Percentiles rank a stretch among this genome's conserved stretches.
These are phyloP conservation scores for Purshia tridentata DNA, from an alignment of 306 rosid genomes.

Conservation along the genomic window DNA sequence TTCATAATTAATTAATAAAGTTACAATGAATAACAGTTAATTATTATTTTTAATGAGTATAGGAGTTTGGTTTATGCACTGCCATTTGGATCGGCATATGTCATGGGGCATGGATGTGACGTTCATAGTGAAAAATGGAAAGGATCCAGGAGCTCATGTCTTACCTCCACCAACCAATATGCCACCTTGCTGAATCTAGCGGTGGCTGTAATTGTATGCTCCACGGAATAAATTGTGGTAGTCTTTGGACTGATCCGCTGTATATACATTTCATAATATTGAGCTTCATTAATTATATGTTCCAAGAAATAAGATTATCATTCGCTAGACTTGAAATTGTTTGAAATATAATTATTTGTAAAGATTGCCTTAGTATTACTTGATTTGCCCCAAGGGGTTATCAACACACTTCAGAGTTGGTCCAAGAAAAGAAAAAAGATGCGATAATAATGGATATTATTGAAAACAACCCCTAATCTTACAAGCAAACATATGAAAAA, in stretches of 20 bases:
- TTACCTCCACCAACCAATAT: slow-evolving; percentile 33
- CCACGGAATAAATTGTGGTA: too few species aligned
- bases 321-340: background rate
- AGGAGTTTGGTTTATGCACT: slow-evolving; percentile 40
- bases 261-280: too few species aligned
- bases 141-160: background rate
- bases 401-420: background rate
- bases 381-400: background rate
- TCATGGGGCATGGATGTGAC: slow-evolving; percentile 34
- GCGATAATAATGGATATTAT: too few species aligned
- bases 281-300: background rate
- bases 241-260: too few species aligned
- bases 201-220: background rate
- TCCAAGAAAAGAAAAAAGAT: background rate
- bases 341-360: background rate
- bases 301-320: background rate
- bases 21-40: background rate
- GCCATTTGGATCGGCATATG: slow-evolving; percentile 30
- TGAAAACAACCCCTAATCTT: too few species aligned
- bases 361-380: background rate
- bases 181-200: slow-evolving; percentile 31
- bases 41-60: background rate
- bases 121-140: slow-evolving; percentile 32
- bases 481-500: background rate
- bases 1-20: too few species aligned